Conservation (phyloP, 1,284 basidiomycete species). For the Puccinia sorghi region DNA sequence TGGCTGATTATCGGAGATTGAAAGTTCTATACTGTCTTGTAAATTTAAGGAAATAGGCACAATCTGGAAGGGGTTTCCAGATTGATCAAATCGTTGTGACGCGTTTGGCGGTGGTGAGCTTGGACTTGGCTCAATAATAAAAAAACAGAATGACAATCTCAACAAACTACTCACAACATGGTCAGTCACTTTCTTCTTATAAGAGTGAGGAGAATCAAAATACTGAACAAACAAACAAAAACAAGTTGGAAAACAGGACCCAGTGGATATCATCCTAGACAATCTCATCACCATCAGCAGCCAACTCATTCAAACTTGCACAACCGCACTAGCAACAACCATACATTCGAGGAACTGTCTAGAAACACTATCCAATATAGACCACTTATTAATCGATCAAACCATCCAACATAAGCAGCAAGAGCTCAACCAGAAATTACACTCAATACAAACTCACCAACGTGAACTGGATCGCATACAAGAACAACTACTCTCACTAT, state of each 20-base stretch:
- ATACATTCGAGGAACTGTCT: slow-evolving; percentile 11
- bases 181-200: no score
- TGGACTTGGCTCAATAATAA: no score
- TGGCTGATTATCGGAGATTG: no score
- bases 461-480: not conserved
- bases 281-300: slow-evolving; percentile 18
- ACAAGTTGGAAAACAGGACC: not conserved
- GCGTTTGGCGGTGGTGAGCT: no score
- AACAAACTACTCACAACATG: no score
- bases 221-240: no score
- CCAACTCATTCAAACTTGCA: slow-evolving; percentile 21
- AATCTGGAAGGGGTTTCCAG: no score
- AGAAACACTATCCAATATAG: slow-evolving; percentile 3
- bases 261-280: slow-evolving; percentile 9
- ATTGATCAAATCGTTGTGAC: no score
- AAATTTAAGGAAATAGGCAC: no score
- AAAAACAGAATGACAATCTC: no score
- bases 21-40: no score
- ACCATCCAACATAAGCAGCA: slow-evolving; percentile 7
- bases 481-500: not conserved
- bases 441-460: slow-evolving; percentile 5
- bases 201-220: no score
- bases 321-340: slow-evolving; percentile 10
- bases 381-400: slow-evolving; percentile 2
- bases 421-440: not conserved